Evolutionary conservation across 176 grass and related monocot species (phyloP).

Genomic region (Urochloa ruziziensis): DNA sequence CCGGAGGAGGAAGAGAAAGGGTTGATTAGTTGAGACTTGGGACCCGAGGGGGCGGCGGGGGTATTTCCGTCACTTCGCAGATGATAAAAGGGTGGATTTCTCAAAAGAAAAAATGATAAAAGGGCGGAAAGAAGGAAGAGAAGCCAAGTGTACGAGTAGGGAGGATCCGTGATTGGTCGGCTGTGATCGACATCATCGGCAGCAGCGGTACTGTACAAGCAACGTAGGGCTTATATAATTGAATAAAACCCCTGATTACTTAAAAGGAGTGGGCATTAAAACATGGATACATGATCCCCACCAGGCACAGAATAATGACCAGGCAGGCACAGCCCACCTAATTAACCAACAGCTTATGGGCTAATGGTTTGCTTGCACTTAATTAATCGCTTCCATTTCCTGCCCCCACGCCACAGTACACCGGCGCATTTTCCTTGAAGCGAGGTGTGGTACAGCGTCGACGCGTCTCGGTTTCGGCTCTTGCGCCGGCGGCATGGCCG

Average conservation of each 20-base stretch:
- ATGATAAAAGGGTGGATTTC: too few relatives aligned
- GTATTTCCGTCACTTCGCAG: background rate
- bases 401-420: background rate
- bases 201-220: background rate
- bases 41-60: background rate
- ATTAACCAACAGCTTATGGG: background rate
- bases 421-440: background rate
- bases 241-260: background rate
- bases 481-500: background rate
- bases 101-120: too few relatives aligned
- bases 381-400: background rate
- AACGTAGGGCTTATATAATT: background rate
- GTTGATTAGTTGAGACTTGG: background rate
- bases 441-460: background rate
- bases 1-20: background rate
- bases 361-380: background rate
- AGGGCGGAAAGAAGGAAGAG: too few relatives aligned
- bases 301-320: background rate
- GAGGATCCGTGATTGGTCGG: background rate
- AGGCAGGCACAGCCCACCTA: background rate
- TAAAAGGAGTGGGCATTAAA: background rate
- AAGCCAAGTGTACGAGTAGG: background rate
- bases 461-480: background rate
- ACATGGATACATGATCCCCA: conserved; percentile 9
- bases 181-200: background rate